These are phyloP conservation scores for Talaromyces atroroseus DNA, from an alignment of 2,329 filamentous ascomycete species.

Conservation along the genomic window DNA sequence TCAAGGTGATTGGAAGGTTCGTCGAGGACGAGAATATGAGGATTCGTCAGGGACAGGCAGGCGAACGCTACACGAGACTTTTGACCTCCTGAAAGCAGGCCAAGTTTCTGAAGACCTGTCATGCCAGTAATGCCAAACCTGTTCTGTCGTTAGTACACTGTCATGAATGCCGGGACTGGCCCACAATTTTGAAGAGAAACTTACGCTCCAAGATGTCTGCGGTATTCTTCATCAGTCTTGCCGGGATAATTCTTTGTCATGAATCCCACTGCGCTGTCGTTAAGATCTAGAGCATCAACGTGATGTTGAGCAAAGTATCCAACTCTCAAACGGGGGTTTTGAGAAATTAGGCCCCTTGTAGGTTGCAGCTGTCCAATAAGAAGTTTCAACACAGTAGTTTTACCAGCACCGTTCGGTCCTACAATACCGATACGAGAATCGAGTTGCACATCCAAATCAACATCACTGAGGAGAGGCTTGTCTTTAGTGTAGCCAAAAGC, in stretches of 20 bases:
- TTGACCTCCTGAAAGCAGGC: conserved; percentile 86
- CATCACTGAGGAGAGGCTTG: conserved; percentile 71
- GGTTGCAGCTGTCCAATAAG: conserved; percentile 80
- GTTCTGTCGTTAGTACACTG: conserved; percentile 4
- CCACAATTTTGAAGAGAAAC: conserved; percentile 24
- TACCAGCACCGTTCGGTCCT: conserved; percentile 97
- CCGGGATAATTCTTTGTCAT: conserved; percentile 92
- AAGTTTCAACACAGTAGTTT: conserved; percentile 97
- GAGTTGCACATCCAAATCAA: conserved; percentile 94
- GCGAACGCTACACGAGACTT: conserved; percentile 98
- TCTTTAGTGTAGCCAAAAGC: conserved; percentile 82
- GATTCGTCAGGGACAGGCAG: conserved; percentile 88
- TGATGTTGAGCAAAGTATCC: conserved; percentile 99
- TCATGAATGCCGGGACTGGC: not conserved
- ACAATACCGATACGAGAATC: conserved; percentile 98
- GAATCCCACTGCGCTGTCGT: conserved; percentile 83
- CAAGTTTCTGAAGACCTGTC: conserved; percentile 96
- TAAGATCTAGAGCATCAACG: conserved; percentile 91
- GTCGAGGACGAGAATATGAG: conserved; percentile 95
- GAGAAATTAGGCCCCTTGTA: conserved; percentile 73
- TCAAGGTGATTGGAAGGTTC: conserved; percentile 98
- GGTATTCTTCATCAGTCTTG: conserved; percentile 92
- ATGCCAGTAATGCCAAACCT: conserved; percentile 76
- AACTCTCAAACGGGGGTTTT: conserved; percentile 80
- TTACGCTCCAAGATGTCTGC: conserved; percentile 85